Conservation (phyloP, 164 flowering plant species). For the Litsea cubeba region DNA sequence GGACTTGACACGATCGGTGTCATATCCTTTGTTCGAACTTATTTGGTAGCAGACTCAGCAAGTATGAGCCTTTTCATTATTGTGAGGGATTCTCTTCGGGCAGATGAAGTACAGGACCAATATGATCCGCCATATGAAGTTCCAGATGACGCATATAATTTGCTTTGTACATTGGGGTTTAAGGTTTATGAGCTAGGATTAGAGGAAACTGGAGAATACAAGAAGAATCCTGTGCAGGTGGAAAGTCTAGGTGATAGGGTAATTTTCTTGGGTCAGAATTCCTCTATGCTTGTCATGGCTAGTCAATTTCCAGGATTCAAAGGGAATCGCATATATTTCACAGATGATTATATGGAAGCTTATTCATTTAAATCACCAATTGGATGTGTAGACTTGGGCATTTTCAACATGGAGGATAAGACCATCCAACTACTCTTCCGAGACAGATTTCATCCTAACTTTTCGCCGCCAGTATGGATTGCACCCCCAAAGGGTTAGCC, state of each 20-base stretch:
- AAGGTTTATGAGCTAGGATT: constrained; percentile 48
- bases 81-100: constrained; percentile 23
- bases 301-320: constrained; percentile 36
- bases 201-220: constrained; percentile 21
- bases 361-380: neutral
- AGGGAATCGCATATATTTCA: constrained; percentile 57
- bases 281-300: constrained; percentile 46
- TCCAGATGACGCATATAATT: neutral
- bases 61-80: constrained; percentile 56
- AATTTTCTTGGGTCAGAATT: constrained; percentile 67
- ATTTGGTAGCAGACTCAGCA: constrained; percentile 44
- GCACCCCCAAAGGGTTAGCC: neutral
- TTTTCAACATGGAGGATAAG: constrained; percentile 15
- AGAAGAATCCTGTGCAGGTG: constrained; percentile 37
- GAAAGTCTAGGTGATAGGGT: constrained; percentile 43
- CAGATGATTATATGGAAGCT: constrained; percentile 23
- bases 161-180: constrained; percentile 47
- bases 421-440: neutral
- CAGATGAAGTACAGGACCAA: too few species aligned
- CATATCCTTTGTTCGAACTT: constrained; percentile 53
- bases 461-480: constrained; percentile 21
- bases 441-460: too few species aligned
- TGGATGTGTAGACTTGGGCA: constrained; percentile 11
- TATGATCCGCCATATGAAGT: too few species aligned
- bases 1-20: constrained; percentile 29